phyloP scores from a whole-genome alignment of 2,329 filamentous ascomycete species.

The Sporothrix curviconia region DNA sequence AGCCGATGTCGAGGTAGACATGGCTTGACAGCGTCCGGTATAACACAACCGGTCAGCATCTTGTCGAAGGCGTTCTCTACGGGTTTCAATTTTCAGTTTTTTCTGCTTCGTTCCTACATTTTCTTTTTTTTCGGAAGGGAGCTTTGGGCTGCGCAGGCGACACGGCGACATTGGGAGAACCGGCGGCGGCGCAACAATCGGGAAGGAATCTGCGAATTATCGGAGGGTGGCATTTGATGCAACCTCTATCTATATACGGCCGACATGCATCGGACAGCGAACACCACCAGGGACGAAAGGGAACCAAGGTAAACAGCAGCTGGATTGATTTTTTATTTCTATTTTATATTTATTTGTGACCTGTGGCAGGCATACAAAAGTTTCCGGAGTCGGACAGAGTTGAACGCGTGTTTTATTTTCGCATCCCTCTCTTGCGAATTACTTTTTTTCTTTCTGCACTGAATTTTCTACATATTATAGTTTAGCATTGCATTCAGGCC shows the following conservation, averaged over 20 bases:
- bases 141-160: neutral
- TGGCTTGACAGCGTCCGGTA: slow-evolving; percentile 22
- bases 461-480: too few relatives aligned
- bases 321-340: neutral
- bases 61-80: neutral
- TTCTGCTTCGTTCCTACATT: neutral
- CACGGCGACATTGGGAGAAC: neutral
- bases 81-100: neutral
- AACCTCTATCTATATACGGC: neutral
- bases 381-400: neutral
- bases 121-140: neutral
- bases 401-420: neutral
- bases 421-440: too few relatives aligned
- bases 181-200: neutral
- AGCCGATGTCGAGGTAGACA: slow-evolving; percentile 30
- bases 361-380: neutral
- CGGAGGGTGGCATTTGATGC: neutral
- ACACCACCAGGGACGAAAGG: neutral
- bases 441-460: neutral
- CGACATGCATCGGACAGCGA: neutral
- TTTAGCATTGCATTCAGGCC: too few relatives aligned
- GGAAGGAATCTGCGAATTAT: neutral
- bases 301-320: neutral
- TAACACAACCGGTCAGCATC: too few relatives aligned
- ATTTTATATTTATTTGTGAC: neutral